Evolutionary conservation across 768 basidiomycete species (phyloP), one percentile per base, ranked within the genome.

Genomic region (Tricholoma flavovirens): DNA sequence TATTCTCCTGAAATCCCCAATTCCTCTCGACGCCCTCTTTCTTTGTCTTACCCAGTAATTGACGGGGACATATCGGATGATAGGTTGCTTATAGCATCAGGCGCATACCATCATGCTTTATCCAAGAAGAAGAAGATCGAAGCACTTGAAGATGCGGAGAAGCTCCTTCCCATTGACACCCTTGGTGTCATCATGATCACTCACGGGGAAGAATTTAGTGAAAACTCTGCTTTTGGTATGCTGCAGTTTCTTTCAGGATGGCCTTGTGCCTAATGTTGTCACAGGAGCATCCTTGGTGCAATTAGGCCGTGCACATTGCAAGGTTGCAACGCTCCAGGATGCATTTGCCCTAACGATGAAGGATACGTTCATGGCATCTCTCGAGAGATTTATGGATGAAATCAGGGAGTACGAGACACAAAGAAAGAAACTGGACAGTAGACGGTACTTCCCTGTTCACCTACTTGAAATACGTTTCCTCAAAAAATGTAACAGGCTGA

Each of bases 111-210:
- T 53, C 77, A 80, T 60, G 74, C 76, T 14, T 67, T 94, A n/a
- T 78, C 83, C 11, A 92, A 92, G 77, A 89, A 85, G 73, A 88
- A 86, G 65, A 76, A 83, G 19, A 82, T 77, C n/a, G 79, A 80
- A 22, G 81, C 78, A 1, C 70, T 83, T 2, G 83, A 83, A 14
- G 82, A 84, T 55, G 72, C 74, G 0, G 87, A 87, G 58, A 92
- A 94, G 67, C 76, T 90, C 33, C 70, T 91, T 10, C 82, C 88
- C 0, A 75, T 91, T 26, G 92, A 94, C 60, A 81, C 83, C 26
- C 75, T 96, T 9, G 93, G 93, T 1, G 77, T 91, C 53, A 88
- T 91, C 46, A 93, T 94, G 92, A 86, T 92, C 55, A 75, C 80
- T 22, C 88, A 92, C 64, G 92, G 92, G 12, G 88, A 90, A 60